Percentiles rank a stretch among this genome's conserved stretches.
Evolutionary conservation across 139 green algal species (phyloP).

Genomic region (Zygnema circumcarinatum): DNA sequence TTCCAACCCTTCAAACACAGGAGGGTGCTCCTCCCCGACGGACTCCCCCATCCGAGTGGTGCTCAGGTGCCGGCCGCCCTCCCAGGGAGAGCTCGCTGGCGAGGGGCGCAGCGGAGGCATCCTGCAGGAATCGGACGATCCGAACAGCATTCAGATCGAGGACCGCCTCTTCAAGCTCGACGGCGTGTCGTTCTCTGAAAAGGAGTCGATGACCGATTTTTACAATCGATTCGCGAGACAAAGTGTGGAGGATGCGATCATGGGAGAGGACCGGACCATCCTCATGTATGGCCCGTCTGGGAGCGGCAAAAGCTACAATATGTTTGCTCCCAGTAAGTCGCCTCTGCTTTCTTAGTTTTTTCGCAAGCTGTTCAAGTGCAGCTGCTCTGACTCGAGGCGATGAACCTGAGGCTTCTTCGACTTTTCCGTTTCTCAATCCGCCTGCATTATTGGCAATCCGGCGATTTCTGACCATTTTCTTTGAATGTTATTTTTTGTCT

Average conservation of each 20-base stretch:
- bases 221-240: conserved; percentile 3
- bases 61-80: background rate
- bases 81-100: background rate
- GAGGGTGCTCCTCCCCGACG: background rate
- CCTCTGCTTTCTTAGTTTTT: too few species aligned
- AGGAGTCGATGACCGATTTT: conserved; percentile 15
- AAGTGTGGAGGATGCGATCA: conserved; percentile 32
- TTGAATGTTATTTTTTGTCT: too few species aligned
- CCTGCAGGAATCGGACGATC: background rate
- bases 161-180: conserved; percentile 30
- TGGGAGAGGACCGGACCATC: conserved; percentile 20
- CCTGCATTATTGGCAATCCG: too few species aligned
- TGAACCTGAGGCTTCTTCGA: too few species aligned
- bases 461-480: too few species aligned
- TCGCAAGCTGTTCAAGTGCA: too few species aligned
- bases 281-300: conserved; percentile 34
- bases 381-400: too few species aligned
- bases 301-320: conserved; percentile 34
- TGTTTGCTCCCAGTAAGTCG: conserved; percentile 14
- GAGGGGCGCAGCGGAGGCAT: background rate
- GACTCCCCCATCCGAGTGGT: conserved; percentile 8
- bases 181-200: conserved; percentile 5
- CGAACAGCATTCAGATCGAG: conserved; percentile 6
- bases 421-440: too few species aligned
- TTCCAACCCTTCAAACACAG: too few species aligned